Percentiles rank a stretch among this genome's conserved stretches.
These are phyloP conservation scores for Lobosporangium transversale DNA, from an alignment of 192 early-diverging fungal genomes.

Conservation along the genomic window DNA sequence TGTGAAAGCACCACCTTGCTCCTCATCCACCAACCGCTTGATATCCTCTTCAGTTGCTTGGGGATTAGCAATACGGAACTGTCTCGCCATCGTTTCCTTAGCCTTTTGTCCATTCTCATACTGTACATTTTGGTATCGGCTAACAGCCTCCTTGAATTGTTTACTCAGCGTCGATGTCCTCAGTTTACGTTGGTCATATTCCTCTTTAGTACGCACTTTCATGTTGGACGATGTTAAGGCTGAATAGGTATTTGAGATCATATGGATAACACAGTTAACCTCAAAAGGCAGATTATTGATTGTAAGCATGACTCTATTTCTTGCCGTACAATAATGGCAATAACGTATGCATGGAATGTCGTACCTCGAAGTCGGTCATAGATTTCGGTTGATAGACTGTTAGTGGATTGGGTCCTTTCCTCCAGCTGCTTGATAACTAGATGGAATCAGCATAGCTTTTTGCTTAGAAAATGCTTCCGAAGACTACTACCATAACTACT, in stretches of 20 bases:
- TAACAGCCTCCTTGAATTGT: slow-evolving; percentile 45
- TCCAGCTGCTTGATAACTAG: slow-evolving; percentile 24
- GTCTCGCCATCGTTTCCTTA: slow-evolving; percentile 34
- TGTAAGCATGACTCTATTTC: no score
- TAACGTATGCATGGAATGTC: not conserved
- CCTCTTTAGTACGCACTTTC: slow-evolving; percentile 34
- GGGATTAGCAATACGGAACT: slow-evolving; percentile 45
- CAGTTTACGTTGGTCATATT: slow-evolving; percentile 43
- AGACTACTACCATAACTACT: no score
- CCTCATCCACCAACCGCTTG: slow-evolving; percentile 15
- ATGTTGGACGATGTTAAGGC: slow-evolving; percentile 32
- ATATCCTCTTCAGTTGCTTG: slow-evolving; percentile 42
- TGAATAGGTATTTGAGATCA: no score
- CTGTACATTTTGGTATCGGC: slow-evolving; percentile 31
- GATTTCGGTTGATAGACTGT: slow-evolving; percentile 44
- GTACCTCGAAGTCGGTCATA: slow-evolving; percentile 46
- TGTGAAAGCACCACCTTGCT: slow-evolving; percentile 32
- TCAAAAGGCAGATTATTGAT: no score
- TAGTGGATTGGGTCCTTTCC: slow-evolving; percentile 24
- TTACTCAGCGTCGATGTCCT: slow-evolving; percentile 48
- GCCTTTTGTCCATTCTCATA: slow-evolving; percentile 49
- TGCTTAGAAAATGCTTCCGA: not conserved
- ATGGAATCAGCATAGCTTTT: no score
- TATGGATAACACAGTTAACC: no score
- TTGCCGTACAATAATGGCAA: no score